Evolutionary conservation across 768 basidiomycete genomes (phyloP).

Genomic region (Obba rivulosa): DNA sequence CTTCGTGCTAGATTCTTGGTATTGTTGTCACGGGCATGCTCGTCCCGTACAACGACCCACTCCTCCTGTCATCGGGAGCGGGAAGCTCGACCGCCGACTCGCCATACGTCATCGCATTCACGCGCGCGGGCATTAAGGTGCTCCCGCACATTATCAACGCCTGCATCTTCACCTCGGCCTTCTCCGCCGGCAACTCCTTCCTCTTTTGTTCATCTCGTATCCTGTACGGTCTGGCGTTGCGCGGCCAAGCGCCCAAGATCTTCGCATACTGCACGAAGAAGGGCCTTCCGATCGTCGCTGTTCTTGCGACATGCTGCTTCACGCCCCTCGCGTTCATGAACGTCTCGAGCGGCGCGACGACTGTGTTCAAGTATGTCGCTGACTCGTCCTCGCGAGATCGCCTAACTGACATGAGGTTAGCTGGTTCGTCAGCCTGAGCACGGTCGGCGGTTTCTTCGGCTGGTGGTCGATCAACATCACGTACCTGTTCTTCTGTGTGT

Average conservation of each 20-base stretch:
- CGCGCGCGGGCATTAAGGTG: slow-evolving; percentile 61
- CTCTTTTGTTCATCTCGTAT: slow-evolving; percentile 48
- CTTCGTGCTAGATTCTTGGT: slow-evolving; percentile 52
- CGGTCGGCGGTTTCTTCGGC: slow-evolving; percentile 62
- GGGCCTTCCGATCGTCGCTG: slow-evolving; percentile 43
- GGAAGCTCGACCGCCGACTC: slow-evolving; percentile 65
- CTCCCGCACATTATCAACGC: slow-evolving; percentile 58
- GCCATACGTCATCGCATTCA: slow-evolving; percentile 83
- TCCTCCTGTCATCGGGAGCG: slow-evolving; percentile 38
- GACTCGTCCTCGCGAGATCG: too few species aligned
- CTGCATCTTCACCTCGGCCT: slow-evolving; percentile 62
- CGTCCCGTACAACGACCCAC: slow-evolving; percentile 60
- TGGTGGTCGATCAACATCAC: slow-evolving; percentile 70
- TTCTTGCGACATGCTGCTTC: slow-evolving; percentile 31
- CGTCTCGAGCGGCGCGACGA: slow-evolving; percentile 47
- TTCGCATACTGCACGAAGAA: slow-evolving; percentile 41
- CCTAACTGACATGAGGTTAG: too few species aligned
- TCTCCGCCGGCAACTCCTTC: slow-evolving; percentile 68
- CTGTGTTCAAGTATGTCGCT: slow-evolving; percentile 55
- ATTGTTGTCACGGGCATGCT: slow-evolving; percentile 75
- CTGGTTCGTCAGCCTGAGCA: slow-evolving; percentile 68
- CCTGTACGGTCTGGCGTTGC: slow-evolving; percentile 32
- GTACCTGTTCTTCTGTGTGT: slow-evolving; percentile 66
- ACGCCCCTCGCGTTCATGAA: slow-evolving; percentile 59
- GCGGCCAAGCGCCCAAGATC: slow-evolving; percentile 35